Percentiles rank a stretch among this genome's conserved stretches.
phyloP scores from a whole-genome alignment of 1,139 yeast species.

The Yamadazyma aaseri region DNA sequence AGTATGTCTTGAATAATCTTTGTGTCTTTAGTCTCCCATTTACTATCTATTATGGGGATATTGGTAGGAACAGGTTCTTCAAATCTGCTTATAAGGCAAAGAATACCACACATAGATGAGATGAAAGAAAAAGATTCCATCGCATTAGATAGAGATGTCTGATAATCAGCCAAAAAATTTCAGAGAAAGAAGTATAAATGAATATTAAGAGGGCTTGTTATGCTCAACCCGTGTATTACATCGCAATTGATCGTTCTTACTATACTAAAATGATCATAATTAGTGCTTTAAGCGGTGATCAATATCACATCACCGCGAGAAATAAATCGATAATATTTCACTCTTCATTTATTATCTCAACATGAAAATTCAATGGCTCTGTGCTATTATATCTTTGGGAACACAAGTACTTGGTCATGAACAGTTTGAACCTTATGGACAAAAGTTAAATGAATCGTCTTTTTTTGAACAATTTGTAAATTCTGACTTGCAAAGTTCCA shows the following conservation, averaged over 20 bases:
- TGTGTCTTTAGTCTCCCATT: constrained; percentile 24
- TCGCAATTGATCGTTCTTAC: too few relatives aligned
- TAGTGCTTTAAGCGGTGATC: too few relatives aligned
- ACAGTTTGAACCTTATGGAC: constrained; percentile 30
- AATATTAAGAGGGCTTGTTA: too few relatives aligned
- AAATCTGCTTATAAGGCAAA: constrained; percentile 12
- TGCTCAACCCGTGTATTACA: too few relatives aligned
- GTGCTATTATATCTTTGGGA: constrained; percentile 2
- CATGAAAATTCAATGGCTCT: constrained; percentile 3
- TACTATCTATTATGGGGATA: neutral
- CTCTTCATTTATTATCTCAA: neutral
- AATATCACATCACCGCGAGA: neutral
- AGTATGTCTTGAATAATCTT: constrained; percentile 16
- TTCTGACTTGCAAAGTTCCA: constrained; percentile 34
- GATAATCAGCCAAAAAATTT: too few relatives aligned
- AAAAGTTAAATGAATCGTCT: constrained; percentile 30
- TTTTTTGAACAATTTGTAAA: constrained; percentile 70
- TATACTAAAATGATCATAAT: too few relatives aligned
- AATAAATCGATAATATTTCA: neutral
- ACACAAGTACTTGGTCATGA: constrained; percentile 4
- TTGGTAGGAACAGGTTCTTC: constrained; percentile 8
- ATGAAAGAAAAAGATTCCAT: constrained; percentile 7
- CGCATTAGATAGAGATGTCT: constrained; percentile 3
- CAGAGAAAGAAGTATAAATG: too few relatives aligned
- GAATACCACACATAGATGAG: constrained; percentile 25